These are phyloP conservation scores for Astraeus odoratus DNA, from an alignment of 768 basidiomycete genomes.

Conservation along the genomic window DNA sequence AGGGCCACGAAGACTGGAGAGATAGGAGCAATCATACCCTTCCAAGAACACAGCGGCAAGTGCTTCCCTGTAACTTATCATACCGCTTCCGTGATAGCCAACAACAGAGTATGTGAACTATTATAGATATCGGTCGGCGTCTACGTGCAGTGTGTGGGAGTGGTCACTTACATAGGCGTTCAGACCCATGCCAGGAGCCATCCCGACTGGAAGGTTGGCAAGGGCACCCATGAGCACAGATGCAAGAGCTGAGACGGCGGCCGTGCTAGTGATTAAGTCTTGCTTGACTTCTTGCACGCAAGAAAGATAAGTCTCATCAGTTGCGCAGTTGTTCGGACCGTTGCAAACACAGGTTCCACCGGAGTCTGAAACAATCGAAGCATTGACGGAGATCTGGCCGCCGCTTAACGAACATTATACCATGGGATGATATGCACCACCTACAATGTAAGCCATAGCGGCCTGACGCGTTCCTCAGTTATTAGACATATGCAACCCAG, in stretches of 20 bases:
- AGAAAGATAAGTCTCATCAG: conserved; percentile 44
- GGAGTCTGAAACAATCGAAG: conserved; percentile 64
- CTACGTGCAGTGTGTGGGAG: neutral
- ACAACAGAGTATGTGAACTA: conserved; percentile 87
- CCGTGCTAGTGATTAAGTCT: conserved; percentile 80
- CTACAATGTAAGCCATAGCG: conserved; percentile 79
- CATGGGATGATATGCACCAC: conserved; percentile 15
- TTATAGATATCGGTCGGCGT: neutral
- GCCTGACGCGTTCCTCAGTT: conserved; percentile 34
- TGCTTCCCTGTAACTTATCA: conserved; percentile 72
- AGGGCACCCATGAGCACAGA: conserved; percentile 79
- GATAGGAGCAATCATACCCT: conserved; percentile 45
- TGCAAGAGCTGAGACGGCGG: conserved; percentile 66
- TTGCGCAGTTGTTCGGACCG: conserved; percentile 45
- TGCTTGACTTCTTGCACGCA: conserved; percentile 58
- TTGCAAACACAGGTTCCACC: conserved; percentile 81
- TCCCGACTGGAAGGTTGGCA: conserved; percentile 84
- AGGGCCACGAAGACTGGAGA: neutral
- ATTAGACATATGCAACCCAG: conserved; percentile 1
- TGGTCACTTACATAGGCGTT: conserved; percentile 62
- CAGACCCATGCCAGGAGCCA: conserved; percentile 81
- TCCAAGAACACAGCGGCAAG: conserved; percentile 83
- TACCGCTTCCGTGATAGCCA: conserved; percentile 68
- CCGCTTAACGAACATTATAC: conserved; percentile 1
- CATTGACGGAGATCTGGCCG: conserved; percentile 75